These are phyloP conservation scores for Suhomyces canberraensis DNA, from an alignment of 805 yeast genomes.

Conservation along the genomic window DNA sequence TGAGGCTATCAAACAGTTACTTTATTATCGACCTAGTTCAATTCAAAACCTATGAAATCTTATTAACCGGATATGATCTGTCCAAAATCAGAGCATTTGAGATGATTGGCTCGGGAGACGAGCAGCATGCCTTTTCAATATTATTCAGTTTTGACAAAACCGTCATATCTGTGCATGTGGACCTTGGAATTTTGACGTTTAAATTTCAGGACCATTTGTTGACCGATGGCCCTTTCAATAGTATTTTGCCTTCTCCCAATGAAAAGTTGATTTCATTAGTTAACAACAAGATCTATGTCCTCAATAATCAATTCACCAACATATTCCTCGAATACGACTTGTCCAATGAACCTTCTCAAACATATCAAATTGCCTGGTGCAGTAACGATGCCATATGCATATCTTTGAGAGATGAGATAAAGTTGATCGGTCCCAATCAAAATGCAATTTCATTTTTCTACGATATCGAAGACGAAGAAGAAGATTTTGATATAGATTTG, in stretches of 20 bases:
- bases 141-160: conserved; percentile 28
- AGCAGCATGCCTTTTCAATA: conserved; percentile 2
- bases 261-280: conserved; percentile 52
- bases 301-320: conserved; percentile 44
- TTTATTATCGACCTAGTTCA: conserved; percentile 36
- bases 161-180: conserved; percentile 23
- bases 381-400: conserved; percentile 77
- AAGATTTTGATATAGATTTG: conserved; percentile 28
- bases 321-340: conserved; percentile 44
- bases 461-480: conserved; percentile 23
- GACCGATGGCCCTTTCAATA: conserved; percentile 49
- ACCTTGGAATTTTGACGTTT: conserved; percentile 17
- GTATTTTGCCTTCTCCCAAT: conserved; percentile 49
- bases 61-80: conserved; percentile 20
- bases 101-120: conserved; percentile 9
- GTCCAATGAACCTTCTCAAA: conserved; percentile 35
- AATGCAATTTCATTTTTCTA: conserved; percentile 53
- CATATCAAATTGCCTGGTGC: conserved; percentile 70
- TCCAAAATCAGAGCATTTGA: conserved; percentile 21
- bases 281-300: conserved; percentile 44
- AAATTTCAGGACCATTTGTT: conserved; percentile 36
- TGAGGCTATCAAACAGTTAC: conserved; percentile 34
- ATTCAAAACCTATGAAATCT: conserved; percentile 39
- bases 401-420: conserved; percentile 60
- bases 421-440: conserved; percentile 69